phyloP scores from a whole-genome alignment of 2,329 filamentous ascomycete species.

The Claviceps africana region DNA sequence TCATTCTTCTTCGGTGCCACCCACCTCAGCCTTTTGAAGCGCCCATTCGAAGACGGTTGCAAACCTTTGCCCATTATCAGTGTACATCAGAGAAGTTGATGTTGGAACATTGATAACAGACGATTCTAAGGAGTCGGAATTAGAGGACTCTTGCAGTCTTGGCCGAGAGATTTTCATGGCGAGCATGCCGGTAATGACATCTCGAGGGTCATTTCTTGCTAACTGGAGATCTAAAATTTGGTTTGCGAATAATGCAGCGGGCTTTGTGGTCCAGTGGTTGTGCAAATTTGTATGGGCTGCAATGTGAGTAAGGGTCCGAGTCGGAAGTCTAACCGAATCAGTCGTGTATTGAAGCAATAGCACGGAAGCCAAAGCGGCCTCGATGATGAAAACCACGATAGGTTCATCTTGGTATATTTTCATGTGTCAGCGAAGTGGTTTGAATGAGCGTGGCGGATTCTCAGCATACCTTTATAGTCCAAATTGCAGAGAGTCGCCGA shows the following conservation, averaged over 20 bases:
- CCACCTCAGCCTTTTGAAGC: conserved; percentile 5
- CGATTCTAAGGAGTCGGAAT: conserved; percentile 10
- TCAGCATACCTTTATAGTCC: neutral
- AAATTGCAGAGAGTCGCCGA: neutral
- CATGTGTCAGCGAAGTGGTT: neutral
- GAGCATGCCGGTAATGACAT: conserved; percentile 40
- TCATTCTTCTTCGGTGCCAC: neutral
- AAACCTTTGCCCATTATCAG: neutral
- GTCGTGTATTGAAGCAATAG: conserved; percentile 10
- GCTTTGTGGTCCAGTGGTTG: conserved; percentile 25
- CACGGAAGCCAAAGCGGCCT: conserved; percentile 17
- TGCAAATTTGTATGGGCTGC: conserved; percentile 17
- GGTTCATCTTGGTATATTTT: neutral
- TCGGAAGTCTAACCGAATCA: conserved; percentile 4
- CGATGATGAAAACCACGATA: conserved; percentile 8
- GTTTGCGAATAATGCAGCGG: conserved; percentile 17
- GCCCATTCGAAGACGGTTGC: conserved; percentile 5
- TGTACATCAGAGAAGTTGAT: neutral
- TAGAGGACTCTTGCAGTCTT: conserved; percentile 43
- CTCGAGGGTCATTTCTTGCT: conserved; percentile 3
- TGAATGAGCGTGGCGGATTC: neutral
- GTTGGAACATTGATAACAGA: neutral
- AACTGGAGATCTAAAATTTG: conserved; percentile 19
- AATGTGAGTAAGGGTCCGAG: conserved; percentile 16
- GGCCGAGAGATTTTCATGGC: conserved; percentile 51